Conservation (phyloP, 495 filamentous ascomycete species). For the Tuber microsphaerosporum region DNA sequence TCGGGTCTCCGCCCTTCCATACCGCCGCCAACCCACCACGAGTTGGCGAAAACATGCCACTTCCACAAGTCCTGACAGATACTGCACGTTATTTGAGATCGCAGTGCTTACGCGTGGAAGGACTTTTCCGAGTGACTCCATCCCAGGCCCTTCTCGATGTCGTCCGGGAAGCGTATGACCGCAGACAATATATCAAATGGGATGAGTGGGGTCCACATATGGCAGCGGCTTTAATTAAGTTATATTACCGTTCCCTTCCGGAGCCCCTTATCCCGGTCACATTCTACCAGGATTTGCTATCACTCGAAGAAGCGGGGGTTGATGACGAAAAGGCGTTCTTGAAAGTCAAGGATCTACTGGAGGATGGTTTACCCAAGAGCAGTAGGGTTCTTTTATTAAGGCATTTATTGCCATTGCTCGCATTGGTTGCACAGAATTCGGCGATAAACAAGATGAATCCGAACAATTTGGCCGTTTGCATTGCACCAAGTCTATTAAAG, state of each 20-base stretch:
- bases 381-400: slow-evolving; percentile 47
- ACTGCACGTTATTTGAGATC: slow-evolving; percentile 50
- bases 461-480: slow-evolving; percentile 50
- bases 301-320: slow-evolving; percentile 20
- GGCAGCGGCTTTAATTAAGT: slow-evolving; percentile 50
- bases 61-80: slow-evolving; percentile 51
- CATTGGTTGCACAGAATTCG: slow-evolving; percentile 44
- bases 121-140: slow-evolving; percentile 51
- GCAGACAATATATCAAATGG: slow-evolving; percentile 48
- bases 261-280: slow-evolving; percentile 49
- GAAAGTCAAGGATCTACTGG: slow-evolving; percentile 32
- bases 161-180: slow-evolving; percentile 51
- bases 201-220: slow-evolving; percentile 50
- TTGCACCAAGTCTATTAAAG: slow-evolving; percentile 43
- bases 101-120: slow-evolving; percentile 47
- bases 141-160: slow-evolving; percentile 47
- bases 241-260: slow-evolving; percentile 52
- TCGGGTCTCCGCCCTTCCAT: slow-evolving; percentile 32
- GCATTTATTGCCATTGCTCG: slow-evolving; percentile 51
- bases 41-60: slow-evolving; percentile 42
- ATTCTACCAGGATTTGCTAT: slow-evolving; percentile 42
- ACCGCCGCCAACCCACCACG: slow-evolving; percentile 42
- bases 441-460: slow-evolving; percentile 51
- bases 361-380: slow-evolving; percentile 44
- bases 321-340: slow-evolving; percentile 23